Percentiles rank a stretch among this genome's conserved stretches.
phyloP scores from a whole-genome alignment of 352 stramenopile species.

The Globisporangium splendens region DNA sequence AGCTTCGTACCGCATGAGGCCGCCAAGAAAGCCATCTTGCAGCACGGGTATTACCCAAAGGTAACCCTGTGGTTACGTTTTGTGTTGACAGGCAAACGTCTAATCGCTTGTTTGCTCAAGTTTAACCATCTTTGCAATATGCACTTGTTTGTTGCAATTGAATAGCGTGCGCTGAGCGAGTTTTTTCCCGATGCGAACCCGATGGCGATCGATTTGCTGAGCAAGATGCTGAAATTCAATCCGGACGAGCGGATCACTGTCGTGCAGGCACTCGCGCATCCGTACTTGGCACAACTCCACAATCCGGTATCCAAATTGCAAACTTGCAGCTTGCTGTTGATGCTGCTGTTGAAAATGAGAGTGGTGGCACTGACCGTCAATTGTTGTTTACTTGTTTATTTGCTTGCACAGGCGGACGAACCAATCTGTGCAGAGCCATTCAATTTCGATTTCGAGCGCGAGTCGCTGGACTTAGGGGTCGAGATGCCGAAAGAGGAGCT shows the following conservation, averaged over 20 bases:
- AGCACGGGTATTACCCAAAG: conserved; percentile 84
- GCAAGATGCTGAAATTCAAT: conserved; percentile 92
- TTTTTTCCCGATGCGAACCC: conserved; percentile 86
- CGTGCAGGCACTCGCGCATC: conserved; percentile 86
- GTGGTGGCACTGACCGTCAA: not conserved
- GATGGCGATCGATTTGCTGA: conserved; percentile 83
- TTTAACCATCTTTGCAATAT: no score
- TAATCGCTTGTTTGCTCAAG: not conserved
- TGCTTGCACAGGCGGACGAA: conserved; percentile 67
- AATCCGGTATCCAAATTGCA: conserved; percentile 55
- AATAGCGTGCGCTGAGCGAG: conserved; percentile 61
- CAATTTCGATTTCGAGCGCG: conserved; percentile 87
- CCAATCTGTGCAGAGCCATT: conserved; percentile 72
- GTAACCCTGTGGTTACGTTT: conserved; percentile 18
- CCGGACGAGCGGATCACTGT: conserved; percentile 92
- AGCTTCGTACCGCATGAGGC: conserved; percentile 96
- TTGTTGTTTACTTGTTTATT: conserved; percentile 1
- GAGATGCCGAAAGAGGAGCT: conserved; percentile 86
- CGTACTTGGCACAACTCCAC: conserved; percentile 89
- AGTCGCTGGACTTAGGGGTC: conserved; percentile 73
- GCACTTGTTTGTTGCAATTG: not conserved
- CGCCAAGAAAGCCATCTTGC: conserved; percentile 75
- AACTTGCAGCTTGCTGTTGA: not conserved
- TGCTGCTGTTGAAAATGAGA: no score
- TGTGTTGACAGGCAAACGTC: not conserved